Base-by-base conservation (phyloP, 1,284 basidiomycete species). In the Ceratobasidium theobromae region DNA sequence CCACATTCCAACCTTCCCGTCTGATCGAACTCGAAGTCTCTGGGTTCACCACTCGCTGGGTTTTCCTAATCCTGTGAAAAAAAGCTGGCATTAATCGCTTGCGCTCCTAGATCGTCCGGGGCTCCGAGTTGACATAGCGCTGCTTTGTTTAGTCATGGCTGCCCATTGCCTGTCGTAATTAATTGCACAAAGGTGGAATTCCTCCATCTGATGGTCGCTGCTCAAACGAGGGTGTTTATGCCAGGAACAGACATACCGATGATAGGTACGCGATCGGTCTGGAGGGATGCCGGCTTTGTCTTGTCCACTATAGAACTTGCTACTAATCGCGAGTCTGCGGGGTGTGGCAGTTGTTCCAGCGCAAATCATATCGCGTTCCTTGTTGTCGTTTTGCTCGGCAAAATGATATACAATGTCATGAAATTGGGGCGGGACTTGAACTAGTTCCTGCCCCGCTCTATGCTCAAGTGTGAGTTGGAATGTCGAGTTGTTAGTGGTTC, bases 151-250 rank as follows among this genome's bases (percentile, higher is more conserved):
- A 5, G 5, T 16, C 21, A 38, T 8, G 16, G 5, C 40, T 4
- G 16, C 40, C 16, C 21, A 5, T 16, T 5, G 21, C 40, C 21
- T n/a, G 40, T n/a, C 40, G 16, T n/a, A 43, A 43, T 16, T 58
- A 46, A 27, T 11, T n/a, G 23, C 25, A 60, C 57, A 60, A 60
- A 51, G 57, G 57, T 21, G 35, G 38, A 32, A 6, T 18, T 32
- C 32, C 27, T 48, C 27, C 45, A 38, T 49, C 27, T 60, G 57
- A 51, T 60, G 46, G 32, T 27, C 16, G 14, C 16, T 32, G 21
- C 45, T 21, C 30, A 16, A 60, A 51, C 8, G 33, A 16, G n/a
- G 27, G 32, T 40, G 6, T n/a, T 49, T 27, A 28, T 38, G 32
- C 45, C 18, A 60, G 43, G 30, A 18, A 25, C 41, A n/a, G 48